Conservation (phyloP, 164 flowering plant genomes). For the Cinnamomum micranthum region DNA sequence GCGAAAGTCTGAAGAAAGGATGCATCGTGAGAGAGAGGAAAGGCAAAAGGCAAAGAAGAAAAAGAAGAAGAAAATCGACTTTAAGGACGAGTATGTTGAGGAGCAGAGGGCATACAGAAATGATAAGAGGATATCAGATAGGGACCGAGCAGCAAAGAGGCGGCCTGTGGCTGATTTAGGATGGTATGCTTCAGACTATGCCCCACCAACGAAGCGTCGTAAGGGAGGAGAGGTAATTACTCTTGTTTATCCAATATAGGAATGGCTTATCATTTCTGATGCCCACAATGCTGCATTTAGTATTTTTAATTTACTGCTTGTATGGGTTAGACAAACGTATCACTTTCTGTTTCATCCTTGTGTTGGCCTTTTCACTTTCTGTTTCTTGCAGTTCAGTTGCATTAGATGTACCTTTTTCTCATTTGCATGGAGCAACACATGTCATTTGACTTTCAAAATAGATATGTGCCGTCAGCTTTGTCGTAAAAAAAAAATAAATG, state of each 20-base stretch:
- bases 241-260: neutral
- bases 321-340: neutral
- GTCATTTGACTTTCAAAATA: no score
- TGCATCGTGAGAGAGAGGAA: conserved; percentile 57
- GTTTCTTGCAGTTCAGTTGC: no score
- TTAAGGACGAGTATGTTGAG: conserved; percentile 49
- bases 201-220: conserved; percentile 71
- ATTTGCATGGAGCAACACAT: no score
- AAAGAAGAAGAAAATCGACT: conserved; percentile 45
- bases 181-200: conserved; percentile 42
- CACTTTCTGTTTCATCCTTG: no score
- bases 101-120: conserved; percentile 44
- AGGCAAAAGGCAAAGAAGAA: conserved; percentile 50
- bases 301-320: no score
- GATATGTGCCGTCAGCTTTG: no score
- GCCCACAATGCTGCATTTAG: no score
- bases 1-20: conserved; percentile 48
- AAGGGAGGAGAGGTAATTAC: conserved; percentile 85
- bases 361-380: no score
- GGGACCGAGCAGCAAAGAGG: conserved; percentile 55
- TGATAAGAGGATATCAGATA: conserved; percentile 54
- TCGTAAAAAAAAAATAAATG: no score
- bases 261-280: neutral
- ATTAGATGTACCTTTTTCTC: no score
- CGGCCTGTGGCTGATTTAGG: conserved; percentile 45